Base-by-base conservation (phyloP, 225 moss, liverwort and hornwort genomes). In the Marchantia polymorpha region DNA sequence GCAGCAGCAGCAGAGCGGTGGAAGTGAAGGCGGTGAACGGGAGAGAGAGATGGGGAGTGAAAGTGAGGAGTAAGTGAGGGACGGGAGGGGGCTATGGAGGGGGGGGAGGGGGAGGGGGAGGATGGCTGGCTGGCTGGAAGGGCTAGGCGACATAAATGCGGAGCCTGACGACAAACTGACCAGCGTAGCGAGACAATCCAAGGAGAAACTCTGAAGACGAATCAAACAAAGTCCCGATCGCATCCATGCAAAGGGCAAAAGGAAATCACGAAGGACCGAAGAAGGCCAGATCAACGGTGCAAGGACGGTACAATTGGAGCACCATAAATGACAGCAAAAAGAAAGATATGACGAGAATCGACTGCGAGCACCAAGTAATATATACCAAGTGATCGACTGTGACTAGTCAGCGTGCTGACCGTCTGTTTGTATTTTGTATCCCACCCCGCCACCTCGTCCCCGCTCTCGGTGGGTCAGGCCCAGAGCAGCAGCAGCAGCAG, bases 171-270 rank as follows among this genome's bases (percentile, higher is more conserved):
- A 67, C 30, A 67, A 67, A 65, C 65, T 65, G 65, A 65, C n/a
- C 67, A 67, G 30, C 31, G 29, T 64, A 67, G 27, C 30, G 11
- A 31, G 67, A 67, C 65, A 65, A 65, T 65, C 29, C 65, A 65
- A 29, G 65, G 65, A n/a, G 65, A 65, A 65, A 65, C 30, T 67
- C 67, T 67, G 67, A 25, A 67, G 30, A 29, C 67, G 67, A 67
- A 30, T 67, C 67, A 67, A 67, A 30, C 56, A 56, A 67, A 67
- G 67, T 0, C 31, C 67, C 30, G 30, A 15, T 67, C 30, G 13
- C 67, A 67, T 67, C 67, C 67, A 67, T 67, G 67, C 67, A 67
- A 26, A 14, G 67, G 30, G 7, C 9, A 14, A 31, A 31, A 67
- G 67, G 67, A 67, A 67, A 31, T 67, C 67, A 30, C 67, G 29